Evolutionary conservation across 1,284 basidiomycete species (phyloP).

Genomic region (Psilocybe mexicana): DNA sequence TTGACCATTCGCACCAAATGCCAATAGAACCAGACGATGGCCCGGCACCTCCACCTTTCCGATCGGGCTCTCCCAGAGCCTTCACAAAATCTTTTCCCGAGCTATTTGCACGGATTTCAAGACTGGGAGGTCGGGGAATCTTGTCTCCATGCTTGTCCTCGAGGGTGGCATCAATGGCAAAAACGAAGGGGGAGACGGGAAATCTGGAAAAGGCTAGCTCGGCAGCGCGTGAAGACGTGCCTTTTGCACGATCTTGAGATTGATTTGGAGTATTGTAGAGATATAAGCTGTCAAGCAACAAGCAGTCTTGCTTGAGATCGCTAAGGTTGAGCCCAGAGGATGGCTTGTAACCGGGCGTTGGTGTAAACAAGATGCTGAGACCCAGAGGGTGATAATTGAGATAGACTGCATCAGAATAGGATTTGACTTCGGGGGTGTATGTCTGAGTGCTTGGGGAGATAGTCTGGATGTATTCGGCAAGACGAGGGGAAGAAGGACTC

Average conservation of each 20-base stretch:
- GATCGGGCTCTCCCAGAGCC: slow-evolving; percentile 76
- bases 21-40: slow-evolving; percentile 82
- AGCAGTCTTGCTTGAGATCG: slow-evolving; percentile 49
- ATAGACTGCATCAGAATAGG: slow-evolving; percentile 82
- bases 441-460: slow-evolving; percentile 18
- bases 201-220: slow-evolving; percentile 56
- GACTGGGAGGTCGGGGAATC: slow-evolving; percentile 34
- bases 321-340: slow-evolving; percentile 42
- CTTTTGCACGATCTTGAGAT: slow-evolving; percentile 28
- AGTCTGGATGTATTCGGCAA: slow-evolving; percentile 45
- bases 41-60: slow-evolving; percentile 84
- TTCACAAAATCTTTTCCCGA: slow-evolving; percentile 78
- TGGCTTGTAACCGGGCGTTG: slow-evolving; percentile 61
- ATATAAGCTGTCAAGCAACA: slow-evolving; percentile 73
- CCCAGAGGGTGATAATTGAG: slow-evolving; percentile 81
- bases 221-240: slow-evolving; percentile 37
- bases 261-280: slow-evolving; percentile 66
- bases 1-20: slow-evolving; percentile 92
- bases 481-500: slow-evolving; percentile 43
- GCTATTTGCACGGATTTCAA: slow-evolving; percentile 52
- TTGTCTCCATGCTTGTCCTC: slow-evolving; percentile 39
- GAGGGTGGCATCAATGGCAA: slow-evolving; percentile 40
- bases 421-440: slow-evolving; percentile 62
- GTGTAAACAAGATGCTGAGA: slow-evolving; percentile 73
- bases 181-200: slow-evolving; percentile 48